A percentile compares a stretch with the other conserved stretches of the same genome.
phyloP scores from a whole-genome alignment of 176 grass and related monocot genomes.

The Carex scoparia region DNA sequence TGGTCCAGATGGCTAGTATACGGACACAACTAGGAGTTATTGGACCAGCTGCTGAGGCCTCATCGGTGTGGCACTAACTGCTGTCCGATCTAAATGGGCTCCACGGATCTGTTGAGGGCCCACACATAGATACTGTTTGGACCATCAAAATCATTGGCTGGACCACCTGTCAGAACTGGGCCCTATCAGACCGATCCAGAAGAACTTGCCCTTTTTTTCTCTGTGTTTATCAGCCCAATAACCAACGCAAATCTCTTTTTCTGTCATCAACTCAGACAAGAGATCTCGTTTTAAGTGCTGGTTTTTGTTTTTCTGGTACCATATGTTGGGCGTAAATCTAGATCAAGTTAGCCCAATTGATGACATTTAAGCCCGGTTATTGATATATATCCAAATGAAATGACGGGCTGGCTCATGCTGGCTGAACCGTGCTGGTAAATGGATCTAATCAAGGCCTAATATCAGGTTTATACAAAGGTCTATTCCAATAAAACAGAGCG shows the following conservation, averaged over 20 bases:
- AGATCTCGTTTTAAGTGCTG: neutral
- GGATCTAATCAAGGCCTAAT: neutral
- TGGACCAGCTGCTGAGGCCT: neutral
- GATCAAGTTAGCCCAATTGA: neutral
- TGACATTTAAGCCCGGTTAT: neutral
- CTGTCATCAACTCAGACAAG: neutral
- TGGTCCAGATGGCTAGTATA: neutral
- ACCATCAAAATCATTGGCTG: constrained; percentile 25
- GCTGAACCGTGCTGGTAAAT: neutral
- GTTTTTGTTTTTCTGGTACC: neutral
- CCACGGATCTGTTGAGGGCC: neutral
- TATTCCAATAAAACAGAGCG: neutral
- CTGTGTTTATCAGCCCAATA: neutral
- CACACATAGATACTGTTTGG: constrained; percentile 9
- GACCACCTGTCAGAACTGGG: constrained; percentile 5
- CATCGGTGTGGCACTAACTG: neutral
- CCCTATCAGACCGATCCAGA: neutral
- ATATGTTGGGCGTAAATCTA: neutral
- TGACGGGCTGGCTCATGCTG: neutral
- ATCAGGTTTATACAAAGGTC: neutral
- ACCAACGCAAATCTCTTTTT: neutral
- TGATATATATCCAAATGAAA: neutral
- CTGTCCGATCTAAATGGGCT: constrained; percentile 8
- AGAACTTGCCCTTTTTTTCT: neutral
- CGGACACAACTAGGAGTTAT: neutral